Conservation (phyloP, 2,329 filamentous ascomycete species). For the Helotiales sp. region DNA sequence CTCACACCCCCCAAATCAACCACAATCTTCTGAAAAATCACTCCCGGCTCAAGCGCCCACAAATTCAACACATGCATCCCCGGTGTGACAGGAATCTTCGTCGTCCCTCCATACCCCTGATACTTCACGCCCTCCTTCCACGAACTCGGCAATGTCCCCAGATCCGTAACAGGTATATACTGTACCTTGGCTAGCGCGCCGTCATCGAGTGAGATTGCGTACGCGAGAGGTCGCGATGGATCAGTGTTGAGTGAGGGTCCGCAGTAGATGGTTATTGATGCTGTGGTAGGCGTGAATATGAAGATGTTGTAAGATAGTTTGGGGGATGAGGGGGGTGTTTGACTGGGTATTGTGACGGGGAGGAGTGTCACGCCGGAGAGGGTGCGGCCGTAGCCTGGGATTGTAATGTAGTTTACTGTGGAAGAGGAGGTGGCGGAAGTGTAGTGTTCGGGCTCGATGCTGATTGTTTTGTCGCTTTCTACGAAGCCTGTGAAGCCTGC, state of each 20-base stretch:
- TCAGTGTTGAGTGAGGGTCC: slow-evolving; percentile 57
- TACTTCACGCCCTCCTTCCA: slow-evolving; percentile 24
- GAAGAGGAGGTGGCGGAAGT: slow-evolving; percentile 48
- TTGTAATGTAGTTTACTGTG: slow-evolving; percentile 51
- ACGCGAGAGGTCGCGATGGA: slow-evolving; percentile 54
- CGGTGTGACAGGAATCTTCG: slow-evolving; percentile 22
- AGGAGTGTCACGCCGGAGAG: slow-evolving; percentile 60
- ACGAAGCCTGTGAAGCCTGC: slow-evolving; percentile 19
- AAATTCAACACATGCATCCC: slow-evolving; percentile 40
- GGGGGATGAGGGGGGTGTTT: slow-evolving; percentile 54
- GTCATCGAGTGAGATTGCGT: slow-evolving; percentile 51
- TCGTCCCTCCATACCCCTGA: slow-evolving; percentile 26
- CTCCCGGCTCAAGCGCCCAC: slow-evolving; percentile 42
- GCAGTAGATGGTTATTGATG: slow-evolving; percentile 52
- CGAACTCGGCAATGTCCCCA: slow-evolving; percentile 27
- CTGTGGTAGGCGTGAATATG: slow-evolving; percentile 54
- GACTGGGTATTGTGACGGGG: slow-evolving; percentile 56
- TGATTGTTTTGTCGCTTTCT: slow-evolving; percentile 47
- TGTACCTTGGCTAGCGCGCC: slow-evolving; percentile 43
- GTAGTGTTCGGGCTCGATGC: slow-evolving; percentile 57
- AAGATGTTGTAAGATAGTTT: slow-evolving; percentile 66
- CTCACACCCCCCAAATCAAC: slow-evolving; percentile 47
- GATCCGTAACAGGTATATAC: slow-evolving; percentile 28
- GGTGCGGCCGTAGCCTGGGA: slow-evolving; percentile 61
- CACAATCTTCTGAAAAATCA: slow-evolving; percentile 46